Percentiles rank a stretch among this genome's conserved stretches.
phyloP scores from a whole-genome alignment of 2,329 filamentous ascomycete species.

The Bipolaris gigantea region DNA sequence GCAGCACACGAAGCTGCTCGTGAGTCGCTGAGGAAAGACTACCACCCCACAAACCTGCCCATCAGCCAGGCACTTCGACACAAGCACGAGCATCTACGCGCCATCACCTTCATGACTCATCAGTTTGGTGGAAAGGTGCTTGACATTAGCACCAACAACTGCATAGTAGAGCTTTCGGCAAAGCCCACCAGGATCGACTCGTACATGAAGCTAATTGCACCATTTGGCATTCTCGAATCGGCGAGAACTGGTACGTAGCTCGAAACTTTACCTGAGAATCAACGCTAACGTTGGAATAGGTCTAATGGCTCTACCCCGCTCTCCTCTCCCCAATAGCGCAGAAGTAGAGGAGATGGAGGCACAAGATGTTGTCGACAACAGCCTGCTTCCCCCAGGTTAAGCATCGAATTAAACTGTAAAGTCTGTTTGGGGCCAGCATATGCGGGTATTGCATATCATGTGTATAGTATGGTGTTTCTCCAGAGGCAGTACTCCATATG shows the following conservation, averaged over 20 bases:
- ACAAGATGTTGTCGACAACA: slow-evolving; percentile 91
- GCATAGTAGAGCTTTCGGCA: slow-evolving; percentile 94
- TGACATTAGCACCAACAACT: slow-evolving; percentile 97
- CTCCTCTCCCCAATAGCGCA: slow-evolving; percentile 75
- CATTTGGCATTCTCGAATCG: slow-evolving; percentile 95
- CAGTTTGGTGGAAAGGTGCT: slow-evolving; percentile 97
- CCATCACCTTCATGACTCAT: slow-evolving; percentile 94
- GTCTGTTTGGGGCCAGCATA: slow-evolving; percentile 3
- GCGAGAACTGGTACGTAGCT: slow-evolving; percentile 72
- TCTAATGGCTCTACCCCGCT: slow-evolving; percentile 93
- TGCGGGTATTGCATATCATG: slow-evolving; percentile 2
- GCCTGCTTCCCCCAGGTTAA: slow-evolving; percentile 89
- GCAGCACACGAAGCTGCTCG: slow-evolving; percentile 43
- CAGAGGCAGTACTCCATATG: neutral
- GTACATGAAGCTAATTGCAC: slow-evolving; percentile 92
- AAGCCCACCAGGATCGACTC: slow-evolving; percentile 94
- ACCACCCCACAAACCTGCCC: slow-evolving; percentile 85
- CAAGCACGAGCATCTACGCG: slow-evolving; percentile 96
- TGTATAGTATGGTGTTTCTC: slow-evolving; percentile 13
- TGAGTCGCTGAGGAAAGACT: slow-evolving; percentile 61
- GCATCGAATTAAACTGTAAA: neutral
- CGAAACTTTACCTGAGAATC: neutral
- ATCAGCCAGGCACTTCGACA: slow-evolving; percentile 87
- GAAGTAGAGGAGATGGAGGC: slow-evolving; percentile 83
- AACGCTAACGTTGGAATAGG: slow-evolving; percentile 48